phyloP scores from a whole-genome alignment of 495 filamentous ascomycete species.

The Filosporella fistucella region DNA sequence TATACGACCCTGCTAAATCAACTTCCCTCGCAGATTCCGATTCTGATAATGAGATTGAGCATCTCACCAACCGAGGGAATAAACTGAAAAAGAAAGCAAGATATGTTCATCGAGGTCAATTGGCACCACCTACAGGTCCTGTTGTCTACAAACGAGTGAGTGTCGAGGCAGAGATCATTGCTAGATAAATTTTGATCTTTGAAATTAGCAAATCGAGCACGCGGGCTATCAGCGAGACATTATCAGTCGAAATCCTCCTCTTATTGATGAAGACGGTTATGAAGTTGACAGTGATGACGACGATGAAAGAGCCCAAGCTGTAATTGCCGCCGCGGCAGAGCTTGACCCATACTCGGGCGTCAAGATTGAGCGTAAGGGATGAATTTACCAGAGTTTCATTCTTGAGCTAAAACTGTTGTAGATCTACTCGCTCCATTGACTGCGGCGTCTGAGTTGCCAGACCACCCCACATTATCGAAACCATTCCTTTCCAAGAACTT shows the following conservation, averaged over 20 bases:
- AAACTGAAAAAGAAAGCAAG: conserved; percentile 82
- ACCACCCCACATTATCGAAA: conserved; percentile 77
- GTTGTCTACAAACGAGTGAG: conserved; percentile 82
- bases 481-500: conserved; percentile 79
- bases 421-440: conserved; percentile 86
- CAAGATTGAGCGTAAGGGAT: conserved; percentile 68
- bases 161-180: not conserved
- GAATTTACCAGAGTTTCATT: not conserved
- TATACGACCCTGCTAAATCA: not conserved
- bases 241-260: conserved; percentile 65
- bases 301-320: conserved; percentile 57
- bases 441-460: conserved; percentile 76
- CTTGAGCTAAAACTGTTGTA: conserved; percentile 27
- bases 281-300: conserved; percentile 80
- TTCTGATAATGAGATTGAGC: conserved; percentile 76
- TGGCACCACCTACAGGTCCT: conserved; percentile 65
- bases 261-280: conserved; percentile 84
- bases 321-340: conserved; percentile 64
- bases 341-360: conserved; percentile 81
- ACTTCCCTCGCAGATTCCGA: conserved; percentile 63
- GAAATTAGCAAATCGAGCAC: conserved; percentile 68
- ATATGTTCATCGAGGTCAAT: conserved; percentile 71
- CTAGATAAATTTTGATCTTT: not conserved
- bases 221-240: conserved; percentile 81
- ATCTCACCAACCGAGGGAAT: conserved; percentile 83